Percentiles rank a stretch among this genome's conserved stretches.
Conservation (phyloP, 2,329 filamentous ascomycete genomes). For the Dactylellina cionopaga region DNA sequence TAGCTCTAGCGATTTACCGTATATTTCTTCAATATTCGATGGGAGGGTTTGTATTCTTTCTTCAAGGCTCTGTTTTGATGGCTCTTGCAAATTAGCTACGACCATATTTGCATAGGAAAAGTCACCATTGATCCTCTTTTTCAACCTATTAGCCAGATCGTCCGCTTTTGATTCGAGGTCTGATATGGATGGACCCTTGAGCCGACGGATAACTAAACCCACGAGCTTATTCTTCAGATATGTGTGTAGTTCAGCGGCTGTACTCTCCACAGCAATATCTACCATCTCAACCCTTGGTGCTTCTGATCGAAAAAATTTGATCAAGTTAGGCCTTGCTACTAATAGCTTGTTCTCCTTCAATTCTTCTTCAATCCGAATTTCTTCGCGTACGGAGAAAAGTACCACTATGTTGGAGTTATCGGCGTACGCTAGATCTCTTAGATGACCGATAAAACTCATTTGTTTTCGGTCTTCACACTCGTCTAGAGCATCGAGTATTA, state of each 20-base stretch:
- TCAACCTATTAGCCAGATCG: neutral
- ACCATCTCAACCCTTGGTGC: neutral
- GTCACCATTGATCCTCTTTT: constrained; percentile 16
- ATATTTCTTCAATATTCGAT: neutral
- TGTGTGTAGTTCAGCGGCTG: neutral
- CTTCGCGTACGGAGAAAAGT: neutral
- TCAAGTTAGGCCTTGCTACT: too few species aligned
- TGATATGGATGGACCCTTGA: neutral
- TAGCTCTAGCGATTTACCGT: neutral
- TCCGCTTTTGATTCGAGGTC: neutral
- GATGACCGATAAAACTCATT: neutral
- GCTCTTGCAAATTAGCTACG: constrained; percentile 6
- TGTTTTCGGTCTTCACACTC: constrained; percentile 9
- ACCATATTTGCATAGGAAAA: constrained; percentile 14
- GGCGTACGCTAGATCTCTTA: neutral
- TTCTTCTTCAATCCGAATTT: too few species aligned
- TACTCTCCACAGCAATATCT: neutral
- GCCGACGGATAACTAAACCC: neutral
- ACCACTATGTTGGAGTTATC: neutral
- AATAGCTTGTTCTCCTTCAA: neutral
- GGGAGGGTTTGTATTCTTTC: neutral
- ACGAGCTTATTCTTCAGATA: neutral
- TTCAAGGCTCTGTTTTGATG: constrained; percentile 11
- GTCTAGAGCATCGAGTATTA: constrained; percentile 16
- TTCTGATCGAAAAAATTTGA: too few species aligned